These are phyloP conservation scores for Oenanthe sinensis DNA, from an alignment of 129 eudicot species.

Conservation along the genomic window DNA sequence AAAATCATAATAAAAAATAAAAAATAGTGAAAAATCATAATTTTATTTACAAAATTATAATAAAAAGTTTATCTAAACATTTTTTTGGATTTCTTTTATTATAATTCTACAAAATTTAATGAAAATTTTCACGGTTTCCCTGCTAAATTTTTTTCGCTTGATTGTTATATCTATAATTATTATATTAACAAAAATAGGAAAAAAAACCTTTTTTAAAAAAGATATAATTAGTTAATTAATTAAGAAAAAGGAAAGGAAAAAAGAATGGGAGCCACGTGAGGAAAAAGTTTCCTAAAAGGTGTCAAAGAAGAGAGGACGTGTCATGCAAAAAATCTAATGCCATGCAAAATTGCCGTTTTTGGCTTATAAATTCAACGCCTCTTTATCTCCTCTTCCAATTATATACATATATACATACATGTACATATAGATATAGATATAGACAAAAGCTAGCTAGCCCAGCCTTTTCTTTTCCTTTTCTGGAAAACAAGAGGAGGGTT, in stretches of 20 bases:
- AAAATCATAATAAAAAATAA: too few species aligned
- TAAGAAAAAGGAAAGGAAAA: neutral
- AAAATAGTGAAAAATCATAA: too few species aligned
- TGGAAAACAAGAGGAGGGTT: neutral
- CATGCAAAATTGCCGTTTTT: conserved; percentile 9
- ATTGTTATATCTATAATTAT: too few species aligned
- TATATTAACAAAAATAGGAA: neutral
- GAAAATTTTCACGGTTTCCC: too few species aligned
- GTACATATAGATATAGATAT: neutral
- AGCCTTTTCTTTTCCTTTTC: neutral
- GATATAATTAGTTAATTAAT: neutral
- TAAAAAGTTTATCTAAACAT: too few species aligned
- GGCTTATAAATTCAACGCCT: neutral
- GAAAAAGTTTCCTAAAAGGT: neutral
- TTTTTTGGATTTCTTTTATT: too few species aligned
- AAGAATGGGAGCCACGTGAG: neutral
- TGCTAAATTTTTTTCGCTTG: too few species aligned
- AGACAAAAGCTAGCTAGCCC: neutral
- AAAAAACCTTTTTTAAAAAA: neutral
- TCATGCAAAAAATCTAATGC: conserved; percentile 11
- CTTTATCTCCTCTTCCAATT: neutral
- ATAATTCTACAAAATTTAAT: too few species aligned
- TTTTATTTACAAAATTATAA: too few species aligned
- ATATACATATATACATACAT: neutral
- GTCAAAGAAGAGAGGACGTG: conserved; percentile 1